Evolutionary conservation across 352 stramenopile species (phyloP), one percentile per base, ranked within the genome.

Genomic region (Phytophthora crassamura): DNA sequence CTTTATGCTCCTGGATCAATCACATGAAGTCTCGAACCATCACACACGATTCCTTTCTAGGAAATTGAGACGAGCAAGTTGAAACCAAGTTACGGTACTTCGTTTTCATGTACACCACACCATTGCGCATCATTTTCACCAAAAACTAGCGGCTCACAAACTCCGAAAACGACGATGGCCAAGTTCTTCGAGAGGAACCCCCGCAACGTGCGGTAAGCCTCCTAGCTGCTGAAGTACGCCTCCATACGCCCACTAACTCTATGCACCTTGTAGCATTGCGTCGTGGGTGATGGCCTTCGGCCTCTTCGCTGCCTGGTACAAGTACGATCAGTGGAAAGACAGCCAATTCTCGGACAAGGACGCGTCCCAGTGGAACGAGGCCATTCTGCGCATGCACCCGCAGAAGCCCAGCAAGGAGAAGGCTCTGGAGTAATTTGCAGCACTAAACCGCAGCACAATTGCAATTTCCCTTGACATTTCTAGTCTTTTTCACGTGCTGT

Each of bases 281-380:
- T 78, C 77, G 18, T 91, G 82, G 82, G 58, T 75, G 16, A 59
- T 86, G 45, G 80, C 82, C 4, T 48, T 74, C 22, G 71, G 69
- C 6, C 67, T 77, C 35, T 73, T 74, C 40, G 59, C 49, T 1
- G 75, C 60, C 34, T 89, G 80, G 79, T 86, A 84, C 70, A 60
- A 81, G 50, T 77, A 89, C 53, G 82, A 91, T 55, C 52, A 69
- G 41, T 80, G 80, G 79, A 80, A 82, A 58, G 75, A 75, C 56
- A 75, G 76, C 53, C 73, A 85, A 65, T 91, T 90, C 61, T 75
- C 77, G 14, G 57, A 56, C 14, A 48, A 57, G 16, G 82, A 90
- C 34, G 41, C 71, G 10, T 54, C 54, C 32, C 43, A 80, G 58
- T 90, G 82, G 82, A 90, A 90, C 59, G 63, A 84, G 33, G 70